These are phyloP conservation scores for Hanseniaspora pseudoguilliermondii DNA, from an alignment of 805 yeast genomes.

Conservation along the genomic window DNA sequence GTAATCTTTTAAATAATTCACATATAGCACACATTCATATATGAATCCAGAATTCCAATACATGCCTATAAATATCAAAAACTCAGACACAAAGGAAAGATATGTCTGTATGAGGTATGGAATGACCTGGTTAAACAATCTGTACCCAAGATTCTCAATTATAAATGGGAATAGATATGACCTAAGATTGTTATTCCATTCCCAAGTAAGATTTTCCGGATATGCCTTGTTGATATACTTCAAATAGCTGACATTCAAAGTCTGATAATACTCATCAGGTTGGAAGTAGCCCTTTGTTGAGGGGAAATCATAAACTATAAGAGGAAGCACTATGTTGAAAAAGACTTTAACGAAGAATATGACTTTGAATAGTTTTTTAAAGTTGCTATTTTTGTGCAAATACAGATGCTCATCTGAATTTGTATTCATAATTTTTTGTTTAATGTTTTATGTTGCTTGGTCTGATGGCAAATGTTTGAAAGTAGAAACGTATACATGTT, in stretches of 20 bases:
- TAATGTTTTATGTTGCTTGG: not conserved
- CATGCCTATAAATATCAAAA: not conserved
- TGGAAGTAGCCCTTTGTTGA: slow-evolving; percentile 66
- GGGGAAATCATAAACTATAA: slow-evolving; percentile 43
- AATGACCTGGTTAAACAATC: not conserved
- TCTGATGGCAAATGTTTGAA: not conserved
- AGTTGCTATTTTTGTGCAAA: not conserved
- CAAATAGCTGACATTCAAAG: slow-evolving; percentile 79
- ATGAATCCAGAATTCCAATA: slow-evolving; percentile 5
- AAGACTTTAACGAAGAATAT: not conserved
- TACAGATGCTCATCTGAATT: not conserved
- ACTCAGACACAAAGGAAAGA: not conserved
- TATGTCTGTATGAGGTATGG: not conserved
- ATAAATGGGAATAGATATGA: slow-evolving; percentile 70
- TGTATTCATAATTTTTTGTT: too few species aligned
- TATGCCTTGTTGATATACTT: not conserved
- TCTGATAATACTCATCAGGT: slow-evolving; percentile 91
- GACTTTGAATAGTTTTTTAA: not conserved
- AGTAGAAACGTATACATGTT: too few species aligned
- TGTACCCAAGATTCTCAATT: slow-evolving; percentile 31
- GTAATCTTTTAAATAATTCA: slow-evolving; percentile 18
- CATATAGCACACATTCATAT: slow-evolving; percentile 19
- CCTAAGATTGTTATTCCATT: slow-evolving; percentile 67
- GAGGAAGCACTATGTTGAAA: slow-evolving; percentile 19
- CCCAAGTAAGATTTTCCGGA: slow-evolving; percentile 54